Conservation (phyloP, 129 eudicot genomes). For the Tanacetum coccineum region DNA sequence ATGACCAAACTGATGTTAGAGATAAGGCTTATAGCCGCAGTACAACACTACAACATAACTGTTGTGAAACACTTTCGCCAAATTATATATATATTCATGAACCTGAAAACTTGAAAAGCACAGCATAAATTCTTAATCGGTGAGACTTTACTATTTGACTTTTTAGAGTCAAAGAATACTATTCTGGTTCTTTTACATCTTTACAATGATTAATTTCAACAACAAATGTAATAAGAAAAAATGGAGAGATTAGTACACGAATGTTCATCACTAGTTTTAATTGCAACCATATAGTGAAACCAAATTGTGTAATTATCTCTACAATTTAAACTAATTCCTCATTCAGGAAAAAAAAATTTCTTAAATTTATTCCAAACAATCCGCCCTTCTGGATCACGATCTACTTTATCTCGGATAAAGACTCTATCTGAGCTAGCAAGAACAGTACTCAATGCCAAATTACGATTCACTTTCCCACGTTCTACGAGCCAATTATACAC, state of each 20-base stretch:
- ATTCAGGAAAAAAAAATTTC: conserved; percentile 36
- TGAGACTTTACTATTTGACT: conserved; percentile 11
- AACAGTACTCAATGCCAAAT: conserved; percentile 56
- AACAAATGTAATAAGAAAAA: background rate
- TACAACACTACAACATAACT: too few relatives aligned
- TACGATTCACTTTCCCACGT: conserved; percentile 34
- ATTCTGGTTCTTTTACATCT: conserved; percentile 20
- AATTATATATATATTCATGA: too few relatives aligned
- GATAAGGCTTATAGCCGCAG: too few relatives aligned
- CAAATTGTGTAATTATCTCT: background rate
- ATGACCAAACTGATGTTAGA: too few relatives aligned
- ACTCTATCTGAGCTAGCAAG: conserved; percentile 44
- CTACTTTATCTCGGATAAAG: conserved; percentile 48
- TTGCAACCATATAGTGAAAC: conserved; percentile 9
- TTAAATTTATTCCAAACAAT: conserved; percentile 55
- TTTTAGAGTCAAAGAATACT: conserved; percentile 8
- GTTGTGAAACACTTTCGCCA: too few relatives aligned
- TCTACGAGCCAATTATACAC: conserved; percentile 66
- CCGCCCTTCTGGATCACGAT: conserved; percentile 54
- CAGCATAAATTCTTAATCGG: conserved; percentile 12
- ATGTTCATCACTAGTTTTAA: conserved; percentile 7
- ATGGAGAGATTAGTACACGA: background rate
- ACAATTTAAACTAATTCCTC: conserved; percentile 12
- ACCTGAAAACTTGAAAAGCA: background rate
- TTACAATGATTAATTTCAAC: background rate